phyloP scores from a whole-genome alignment of 345 rosid species.

The Brassica cretica region DNA sequence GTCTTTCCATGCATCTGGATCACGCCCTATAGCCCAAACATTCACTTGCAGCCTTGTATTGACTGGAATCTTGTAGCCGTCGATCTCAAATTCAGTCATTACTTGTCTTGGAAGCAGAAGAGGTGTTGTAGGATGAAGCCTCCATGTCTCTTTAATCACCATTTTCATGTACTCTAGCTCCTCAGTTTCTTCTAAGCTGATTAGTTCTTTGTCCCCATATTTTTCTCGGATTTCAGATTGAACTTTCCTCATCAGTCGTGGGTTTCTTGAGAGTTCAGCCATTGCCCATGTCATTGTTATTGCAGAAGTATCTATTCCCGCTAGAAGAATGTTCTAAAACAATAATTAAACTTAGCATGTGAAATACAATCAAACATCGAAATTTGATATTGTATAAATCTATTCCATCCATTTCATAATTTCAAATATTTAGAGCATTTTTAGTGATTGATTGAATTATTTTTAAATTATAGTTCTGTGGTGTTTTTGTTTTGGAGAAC shows the following conservation, averaged over 20 bases:
- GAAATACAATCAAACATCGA: background rate
- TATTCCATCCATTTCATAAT: background rate
- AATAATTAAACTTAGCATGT: background rate
- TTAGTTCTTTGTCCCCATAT: conserved; percentile 9
- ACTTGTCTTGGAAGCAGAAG: conserved; percentile 43
- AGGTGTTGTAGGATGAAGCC: conserved; percentile 23
- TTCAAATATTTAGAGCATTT: background rate
- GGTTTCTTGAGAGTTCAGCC: conserved; percentile 45
- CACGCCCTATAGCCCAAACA: conserved; percentile 46
- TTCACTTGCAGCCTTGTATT: conserved; percentile 37
- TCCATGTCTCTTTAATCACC: conserved; percentile 24
- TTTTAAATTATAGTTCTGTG: background rate
- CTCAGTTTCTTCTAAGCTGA: conserved; percentile 13
- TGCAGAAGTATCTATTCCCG: conserved; percentile 29
- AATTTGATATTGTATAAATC: background rate
- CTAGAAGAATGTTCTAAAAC: conserved; percentile 10
- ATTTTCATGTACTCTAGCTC: conserved; percentile 13
- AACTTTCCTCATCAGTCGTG: conserved; percentile 45
- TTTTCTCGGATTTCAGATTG: conserved; percentile 45
- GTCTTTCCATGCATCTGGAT: conserved; percentile 44
- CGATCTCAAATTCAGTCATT: conserved; percentile 28
- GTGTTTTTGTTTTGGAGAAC: background rate
- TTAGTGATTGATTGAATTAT: background rate
- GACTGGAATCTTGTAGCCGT: conserved; percentile 34
- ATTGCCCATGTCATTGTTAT: conserved; percentile 45